phyloP scores from a whole-genome alignment of 2,329 filamentous ascomycete species.

The Cucurbitaria berberidis region DNA sequence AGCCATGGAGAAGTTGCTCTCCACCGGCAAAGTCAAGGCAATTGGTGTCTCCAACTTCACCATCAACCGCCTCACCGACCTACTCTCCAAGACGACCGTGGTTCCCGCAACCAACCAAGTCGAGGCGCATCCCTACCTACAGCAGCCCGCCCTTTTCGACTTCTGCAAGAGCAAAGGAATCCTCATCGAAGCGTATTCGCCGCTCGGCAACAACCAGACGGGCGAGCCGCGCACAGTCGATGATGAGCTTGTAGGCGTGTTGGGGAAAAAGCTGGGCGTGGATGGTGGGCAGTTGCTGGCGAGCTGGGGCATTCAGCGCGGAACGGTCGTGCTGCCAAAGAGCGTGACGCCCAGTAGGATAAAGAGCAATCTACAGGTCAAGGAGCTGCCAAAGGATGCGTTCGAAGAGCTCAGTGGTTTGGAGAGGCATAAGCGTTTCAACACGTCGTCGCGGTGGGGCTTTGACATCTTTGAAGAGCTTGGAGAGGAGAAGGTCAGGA shows the following conservation, averaged over 20 bases:
- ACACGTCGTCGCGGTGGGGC: slow-evolving; percentile 31
- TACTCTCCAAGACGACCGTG: slow-evolving; percentile 66
- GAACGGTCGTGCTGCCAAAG: slow-evolving; percentile 84
- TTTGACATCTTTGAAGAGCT: slow-evolving; percentile 35
- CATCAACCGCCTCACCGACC: too few species aligned
- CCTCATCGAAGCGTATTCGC: slow-evolving; percentile 74
- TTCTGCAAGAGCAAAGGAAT: too few species aligned
- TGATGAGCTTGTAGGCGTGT: slow-evolving; percentile 22
- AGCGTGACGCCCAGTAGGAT: slow-evolving; percentile 75
- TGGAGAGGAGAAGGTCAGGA: slow-evolving; percentile 23
- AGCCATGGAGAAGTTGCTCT: slow-evolving; percentile 71
- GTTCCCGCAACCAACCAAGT: slow-evolving; percentile 77
- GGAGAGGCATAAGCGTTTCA: slow-evolving; percentile 35
- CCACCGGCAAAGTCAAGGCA: slow-evolving; percentile 72
- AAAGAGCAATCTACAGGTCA: slow-evolving; percentile 70
- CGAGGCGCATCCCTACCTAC: too few species aligned
- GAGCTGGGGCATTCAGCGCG: slow-evolving; percentile 83
- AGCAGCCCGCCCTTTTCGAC: too few species aligned
- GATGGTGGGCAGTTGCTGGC: too few species aligned
- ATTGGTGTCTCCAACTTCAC: slow-evolving; percentile 87
- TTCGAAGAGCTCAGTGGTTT: slow-evolving; percentile 64
- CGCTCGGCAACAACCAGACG: slow-evolving; percentile 70
- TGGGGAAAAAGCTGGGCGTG: slow-evolving; percentile 59
- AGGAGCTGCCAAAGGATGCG: slow-evolving; percentile 73
- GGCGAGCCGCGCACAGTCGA: slow-evolving; percentile 61